Conservation (phyloP, 2,329 filamentous ascomycete genomes). For the Phoma sp. region DNA sequence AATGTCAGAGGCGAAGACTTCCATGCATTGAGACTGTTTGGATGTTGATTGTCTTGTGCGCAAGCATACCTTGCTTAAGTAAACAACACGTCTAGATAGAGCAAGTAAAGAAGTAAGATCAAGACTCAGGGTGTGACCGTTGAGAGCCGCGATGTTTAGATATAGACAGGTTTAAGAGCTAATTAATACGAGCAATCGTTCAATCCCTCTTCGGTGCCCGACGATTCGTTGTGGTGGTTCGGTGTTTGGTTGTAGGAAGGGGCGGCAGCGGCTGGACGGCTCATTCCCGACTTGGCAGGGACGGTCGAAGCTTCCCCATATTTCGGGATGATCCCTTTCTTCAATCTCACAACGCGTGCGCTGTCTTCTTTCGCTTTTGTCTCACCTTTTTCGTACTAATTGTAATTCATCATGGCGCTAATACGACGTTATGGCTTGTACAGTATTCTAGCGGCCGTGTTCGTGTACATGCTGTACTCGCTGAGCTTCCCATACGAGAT, state of each 20-base stretch:
- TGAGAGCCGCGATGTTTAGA: too few relatives aligned
- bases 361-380: slow-evolving; percentile 12
- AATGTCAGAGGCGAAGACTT: neutral
- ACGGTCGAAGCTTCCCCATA: slow-evolving; percentile 4
- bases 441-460: slow-evolving; percentile 39
- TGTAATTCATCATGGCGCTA: slow-evolving; percentile 47
- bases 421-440: slow-evolving; percentile 49
- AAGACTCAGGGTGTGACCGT: too few relatives aligned
- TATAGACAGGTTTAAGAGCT: too few relatives aligned
- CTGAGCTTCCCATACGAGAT: slow-evolving; percentile 46
- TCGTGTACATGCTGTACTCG: slow-evolving; percentile 49
- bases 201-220: too few relatives aligned
- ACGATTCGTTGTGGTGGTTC: neutral
- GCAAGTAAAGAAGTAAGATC: too few relatives aligned
- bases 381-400: slow-evolving; percentile 17
- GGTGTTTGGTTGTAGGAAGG: neutral
- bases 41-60: too few relatives aligned
- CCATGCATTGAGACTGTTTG: too few relatives aligned
- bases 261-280: too few relatives aligned
- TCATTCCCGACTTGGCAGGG: slow-evolving; percentile 15
- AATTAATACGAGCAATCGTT: too few relatives aligned
- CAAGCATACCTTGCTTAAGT: too few relatives aligned
- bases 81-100: too few relatives aligned
- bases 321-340: slow-evolving; percentile 7
- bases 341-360: slow-evolving; percentile 1